A percentile compares a stretch with the other conserved stretches of the same genome.
Evolutionary conservation across 805 yeast species (phyloP).

Genomic region (Huiozyma sinensis): DNA sequence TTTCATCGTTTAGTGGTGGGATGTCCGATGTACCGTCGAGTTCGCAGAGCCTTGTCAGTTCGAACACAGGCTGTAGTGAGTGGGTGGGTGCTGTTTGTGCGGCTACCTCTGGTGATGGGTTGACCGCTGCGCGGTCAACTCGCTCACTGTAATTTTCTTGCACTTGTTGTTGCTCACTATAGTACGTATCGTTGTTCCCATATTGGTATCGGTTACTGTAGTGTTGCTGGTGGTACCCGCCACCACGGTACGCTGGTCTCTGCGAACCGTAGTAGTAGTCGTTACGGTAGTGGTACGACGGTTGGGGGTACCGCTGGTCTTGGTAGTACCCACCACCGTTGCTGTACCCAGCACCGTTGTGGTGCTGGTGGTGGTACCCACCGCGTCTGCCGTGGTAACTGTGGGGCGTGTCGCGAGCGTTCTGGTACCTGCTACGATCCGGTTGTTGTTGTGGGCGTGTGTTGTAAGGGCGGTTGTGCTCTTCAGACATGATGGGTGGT

Average conservation of each 20-base stretch:
- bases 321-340: background rate
- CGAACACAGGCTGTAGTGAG: background rate
- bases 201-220: background rate
- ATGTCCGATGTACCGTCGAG: background rate
- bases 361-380: background rate
- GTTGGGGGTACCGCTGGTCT: background rate
- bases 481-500: too few species aligned
- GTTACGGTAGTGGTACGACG: background rate
- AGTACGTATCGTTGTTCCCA: background rate
- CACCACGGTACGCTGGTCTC: background rate
- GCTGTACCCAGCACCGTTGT: background rate
- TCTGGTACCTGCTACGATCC: too few species aligned
- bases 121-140: too few species aligned
- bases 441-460: too few species aligned
- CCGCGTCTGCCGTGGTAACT: too few species aligned
- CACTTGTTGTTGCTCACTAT: background rate
- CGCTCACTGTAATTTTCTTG: too few species aligned
- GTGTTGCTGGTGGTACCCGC: background rate
- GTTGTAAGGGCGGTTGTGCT: too few species aligned
- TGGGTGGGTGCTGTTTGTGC: background rate
- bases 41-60: background rate
- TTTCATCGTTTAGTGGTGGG: slow-evolving; percentile 6
- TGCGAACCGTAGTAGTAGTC: background rate
- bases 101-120: background rate
- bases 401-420: too few species aligned